Conservation (phyloP, 306 rosid genomes). For the Acacia acuminata region DNA sequence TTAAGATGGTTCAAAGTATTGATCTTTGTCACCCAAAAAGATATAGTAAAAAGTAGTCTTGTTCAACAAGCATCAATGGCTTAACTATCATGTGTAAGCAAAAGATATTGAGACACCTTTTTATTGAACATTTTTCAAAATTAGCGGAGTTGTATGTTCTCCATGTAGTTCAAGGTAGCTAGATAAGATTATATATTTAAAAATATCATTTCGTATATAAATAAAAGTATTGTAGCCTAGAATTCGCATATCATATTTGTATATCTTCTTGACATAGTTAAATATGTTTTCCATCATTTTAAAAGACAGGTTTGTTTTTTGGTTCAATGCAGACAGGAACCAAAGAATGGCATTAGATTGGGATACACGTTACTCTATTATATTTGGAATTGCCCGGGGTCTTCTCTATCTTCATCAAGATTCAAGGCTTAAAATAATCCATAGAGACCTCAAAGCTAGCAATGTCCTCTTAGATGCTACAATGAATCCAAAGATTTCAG, state of each 20-base stretch:
- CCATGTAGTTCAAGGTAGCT: not conserved
- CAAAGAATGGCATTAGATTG: not conserved
- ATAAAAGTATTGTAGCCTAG: not conserved
- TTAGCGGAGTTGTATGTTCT: not conserved
- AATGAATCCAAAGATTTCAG: constrained; percentile 37
- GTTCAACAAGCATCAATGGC: not conserved
- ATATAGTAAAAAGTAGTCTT: too few species aligned
- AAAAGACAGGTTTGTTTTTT: not conserved
- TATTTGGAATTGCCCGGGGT: constrained; percentile 30
- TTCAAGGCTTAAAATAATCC: constrained; percentile 33
- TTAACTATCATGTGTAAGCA: not conserved
- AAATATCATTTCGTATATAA: not conserved
- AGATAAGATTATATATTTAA: not conserved
- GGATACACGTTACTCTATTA: constrained; percentile 11
- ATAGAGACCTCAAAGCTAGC: constrained; percentile 37
- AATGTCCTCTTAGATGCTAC: constrained; percentile 29
- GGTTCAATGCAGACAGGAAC: not conserved
- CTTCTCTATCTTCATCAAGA: constrained; percentile 41
- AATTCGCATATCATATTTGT: not conserved
- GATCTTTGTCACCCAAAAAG: too few species aligned
- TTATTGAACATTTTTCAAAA: too few species aligned
- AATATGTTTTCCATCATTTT: not conserved
- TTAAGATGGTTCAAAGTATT: not conserved
- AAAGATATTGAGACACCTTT: too few species aligned
- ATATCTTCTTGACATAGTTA: not conserved